A percentile compares a stretch with the other conserved stretches of the same genome.
Evolutionary conservation across 2,329 filamentous ascomycete species (phyloP).

Genomic region (Xylaria sp.): DNA sequence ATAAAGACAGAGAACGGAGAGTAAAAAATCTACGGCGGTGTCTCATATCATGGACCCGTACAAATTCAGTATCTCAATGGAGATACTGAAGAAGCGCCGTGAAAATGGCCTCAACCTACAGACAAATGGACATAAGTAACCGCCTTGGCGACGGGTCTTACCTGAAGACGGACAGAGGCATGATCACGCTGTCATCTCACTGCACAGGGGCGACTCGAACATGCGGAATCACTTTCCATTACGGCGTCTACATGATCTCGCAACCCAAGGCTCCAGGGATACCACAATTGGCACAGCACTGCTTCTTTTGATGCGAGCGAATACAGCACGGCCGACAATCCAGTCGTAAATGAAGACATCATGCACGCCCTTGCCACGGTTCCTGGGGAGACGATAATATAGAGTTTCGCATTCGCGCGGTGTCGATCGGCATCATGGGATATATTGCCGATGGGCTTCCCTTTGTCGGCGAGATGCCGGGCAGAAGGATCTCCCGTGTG

Average conservation of each 20-base stretch:
- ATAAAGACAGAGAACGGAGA: no score
- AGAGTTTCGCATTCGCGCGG: constrained; percentile 37
- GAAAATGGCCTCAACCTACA: constrained; percentile 45
- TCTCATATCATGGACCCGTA: constrained; percentile 44
- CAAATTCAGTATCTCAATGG: no score
- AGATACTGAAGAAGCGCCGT: constrained; percentile 42
- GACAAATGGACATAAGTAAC: constrained; percentile 34
- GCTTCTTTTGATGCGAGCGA: constrained; percentile 37
- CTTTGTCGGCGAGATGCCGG: constrained; percentile 46
- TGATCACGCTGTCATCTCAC: constrained; percentile 44
- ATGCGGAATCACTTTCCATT: constrained; percentile 50
- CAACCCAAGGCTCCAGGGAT: constrained; percentile 45
- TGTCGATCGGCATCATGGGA: constrained; percentile 55
- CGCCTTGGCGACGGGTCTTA: constrained; percentile 31
- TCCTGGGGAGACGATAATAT: constrained; percentile 43
- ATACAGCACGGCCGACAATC: constrained; percentile 54
- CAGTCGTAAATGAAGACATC: constrained; percentile 42
- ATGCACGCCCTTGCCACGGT: constrained; percentile 50
- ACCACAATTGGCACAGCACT: constrained; percentile 55
- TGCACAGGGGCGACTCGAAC: constrained; percentile 34
- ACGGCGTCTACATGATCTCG: constrained; percentile 61
- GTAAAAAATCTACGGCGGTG: constrained; percentile 39
- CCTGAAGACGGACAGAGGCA: constrained; percentile 40
- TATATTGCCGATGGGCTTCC: constrained; percentile 49
- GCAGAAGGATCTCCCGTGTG: constrained; percentile 47